Conservation (phyloP, 345 rosid genomes). For the Salix purpurea region DNA sequence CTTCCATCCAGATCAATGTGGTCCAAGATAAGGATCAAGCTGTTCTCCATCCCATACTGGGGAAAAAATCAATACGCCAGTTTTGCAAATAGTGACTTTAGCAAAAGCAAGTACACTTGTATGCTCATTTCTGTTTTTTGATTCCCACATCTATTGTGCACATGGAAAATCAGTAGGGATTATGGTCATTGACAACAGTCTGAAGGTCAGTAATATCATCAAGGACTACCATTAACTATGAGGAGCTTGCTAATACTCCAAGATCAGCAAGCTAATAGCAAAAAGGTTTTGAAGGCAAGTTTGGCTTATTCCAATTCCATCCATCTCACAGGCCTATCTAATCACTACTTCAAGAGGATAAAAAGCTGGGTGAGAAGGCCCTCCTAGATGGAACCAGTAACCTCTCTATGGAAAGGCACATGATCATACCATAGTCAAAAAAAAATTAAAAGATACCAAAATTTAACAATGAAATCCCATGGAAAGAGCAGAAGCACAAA, state of each 20-base stretch:
- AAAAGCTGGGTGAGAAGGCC: not conserved
- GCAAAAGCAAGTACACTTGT: too few species aligned
- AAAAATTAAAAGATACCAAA: too few species aligned
- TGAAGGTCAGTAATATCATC: not conserved
- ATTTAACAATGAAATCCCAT: too few species aligned
- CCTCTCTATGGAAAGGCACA: not conserved
- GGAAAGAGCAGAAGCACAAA: too few species aligned
- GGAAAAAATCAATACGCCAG: not conserved
- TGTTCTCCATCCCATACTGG: not conserved
- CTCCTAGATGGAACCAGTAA: not conserved
- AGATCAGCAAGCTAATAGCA: not conserved
- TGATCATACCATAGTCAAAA: too few species aligned
- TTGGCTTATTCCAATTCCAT: not conserved
- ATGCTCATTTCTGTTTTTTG: too few species aligned
- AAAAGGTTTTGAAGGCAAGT: not conserved
- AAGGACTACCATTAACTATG: not conserved
- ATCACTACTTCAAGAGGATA: not conserved
- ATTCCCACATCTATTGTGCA: too few species aligned
- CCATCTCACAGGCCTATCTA: not conserved
- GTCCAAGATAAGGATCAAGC: not conserved
- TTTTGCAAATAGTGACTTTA: not conserved
- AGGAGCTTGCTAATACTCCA: not conserved
- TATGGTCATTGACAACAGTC: not conserved
- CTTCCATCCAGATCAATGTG: not conserved
- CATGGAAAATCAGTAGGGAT: not conserved